Conservation (phyloP, 2,329 filamentous ascomycete genomes). For the Diaporthe sp. region DNA sequence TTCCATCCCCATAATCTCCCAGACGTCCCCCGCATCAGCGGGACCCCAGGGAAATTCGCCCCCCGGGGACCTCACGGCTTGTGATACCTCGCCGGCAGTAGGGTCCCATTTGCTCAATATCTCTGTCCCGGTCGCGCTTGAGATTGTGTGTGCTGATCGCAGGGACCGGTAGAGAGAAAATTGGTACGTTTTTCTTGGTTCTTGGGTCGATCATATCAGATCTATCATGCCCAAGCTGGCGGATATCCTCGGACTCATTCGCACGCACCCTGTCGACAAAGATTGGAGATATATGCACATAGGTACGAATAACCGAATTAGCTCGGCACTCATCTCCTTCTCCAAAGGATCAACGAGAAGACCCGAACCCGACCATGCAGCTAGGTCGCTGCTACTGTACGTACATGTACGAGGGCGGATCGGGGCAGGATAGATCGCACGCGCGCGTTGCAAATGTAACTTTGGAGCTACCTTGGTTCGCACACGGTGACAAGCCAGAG, state of each 20-base stretch:
- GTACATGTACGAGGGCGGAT: not conserved
- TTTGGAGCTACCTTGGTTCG: slow-evolving; percentile 2
- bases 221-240: not conserved
- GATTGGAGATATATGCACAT: not conserved
- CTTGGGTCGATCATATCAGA: not conserved
- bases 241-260: not conserved
- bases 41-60: not conserved
- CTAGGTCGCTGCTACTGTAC: not conserved
- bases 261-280: not conserved
- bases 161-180: not conserved
- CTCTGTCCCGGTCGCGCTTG: not conserved
- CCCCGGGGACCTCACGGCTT: not conserved
- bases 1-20: not conserved
- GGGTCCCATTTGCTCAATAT: not conserved
- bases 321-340: too few species aligned
- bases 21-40: not conserved
- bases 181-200: not conserved
- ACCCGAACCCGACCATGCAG: not conserved
- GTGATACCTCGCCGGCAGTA: not conserved
- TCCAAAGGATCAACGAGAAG: not conserved
- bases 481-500: not conserved
- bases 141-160: not conserved
- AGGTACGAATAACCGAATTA: not conserved
- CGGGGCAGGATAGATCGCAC: not conserved
- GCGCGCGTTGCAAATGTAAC: slow-evolving; percentile 6